Evolutionary conservation across 805 yeast genomes (phyloP), one percentile per base, ranked within the genome.

Genomic region (Saccharomycopsis sp.): DNA sequence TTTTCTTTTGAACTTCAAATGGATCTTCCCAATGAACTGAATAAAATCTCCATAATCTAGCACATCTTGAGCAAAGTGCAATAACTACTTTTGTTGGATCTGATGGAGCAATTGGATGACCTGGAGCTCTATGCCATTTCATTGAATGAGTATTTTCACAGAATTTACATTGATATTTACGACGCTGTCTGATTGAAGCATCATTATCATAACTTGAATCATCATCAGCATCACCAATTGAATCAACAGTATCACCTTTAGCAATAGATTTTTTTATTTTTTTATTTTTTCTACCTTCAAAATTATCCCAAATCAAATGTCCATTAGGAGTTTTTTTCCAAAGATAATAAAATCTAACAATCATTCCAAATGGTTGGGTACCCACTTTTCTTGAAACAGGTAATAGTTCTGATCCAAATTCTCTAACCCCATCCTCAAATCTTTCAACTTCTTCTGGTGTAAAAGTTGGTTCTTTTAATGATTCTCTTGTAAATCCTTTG

Each of bases 301-400:
- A 84, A 52, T 79, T 76, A 27, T 85, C 95, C 94, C 96, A 84
- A 14, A 86, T 81, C 31, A 56, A 54, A 47, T 72, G 76, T 0
- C 96, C 96, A 33, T 67, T 67, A 23, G 70, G 63, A 0, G 95
- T 80, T 56, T 88, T 88, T 59, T 88, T 88, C 97, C 97, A 89
- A 39, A 85, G 62, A 52, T 89, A 89, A 53, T 86, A 89, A 55
- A 69, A 87, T 42, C 96, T 61, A 1, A 89, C 97, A 47, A 87
- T 66, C 79, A 79, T 83, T 0, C 88, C 72, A 41, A 76, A 63
- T 0, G 86, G 64, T 51, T 83, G 94, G 0, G 87, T 70, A 23
- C 70, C 70, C n/a, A 89, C 92, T 42, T 70, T 73, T 53, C 76
- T 72, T 48, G 55, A 73, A 0, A 85, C 88, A 0, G 80, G 85